Conservation (phyloP, 2,329 filamentous ascomycete species). For the Colletotrichum echinochloae region DNA sequence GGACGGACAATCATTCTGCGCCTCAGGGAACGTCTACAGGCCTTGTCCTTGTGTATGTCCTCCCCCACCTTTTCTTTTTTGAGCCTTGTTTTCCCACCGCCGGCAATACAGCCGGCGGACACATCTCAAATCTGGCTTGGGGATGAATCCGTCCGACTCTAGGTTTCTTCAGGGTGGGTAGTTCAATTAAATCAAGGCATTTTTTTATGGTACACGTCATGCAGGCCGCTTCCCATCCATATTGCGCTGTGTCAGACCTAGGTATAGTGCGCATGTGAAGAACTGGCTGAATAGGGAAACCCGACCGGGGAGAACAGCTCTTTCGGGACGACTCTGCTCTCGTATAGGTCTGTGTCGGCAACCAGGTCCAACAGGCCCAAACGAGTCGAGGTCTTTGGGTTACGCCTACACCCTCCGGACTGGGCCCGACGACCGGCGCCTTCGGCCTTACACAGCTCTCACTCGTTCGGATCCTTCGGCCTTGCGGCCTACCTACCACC, state of each 20-base stretch:
- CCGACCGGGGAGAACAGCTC: no score
- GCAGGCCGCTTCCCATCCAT: not conserved
- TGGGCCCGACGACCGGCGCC: not conserved
- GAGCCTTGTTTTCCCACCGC: not conserved
- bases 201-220: not conserved
- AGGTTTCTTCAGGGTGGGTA: not conserved
- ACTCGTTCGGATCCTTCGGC: not conserved
- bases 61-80: not conserved
- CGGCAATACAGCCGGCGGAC: not conserved
- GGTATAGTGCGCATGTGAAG: not conserved
- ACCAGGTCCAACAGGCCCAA: not conserved
- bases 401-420: not conserved
- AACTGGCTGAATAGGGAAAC: no score
- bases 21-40: slow-evolving; percentile 1
- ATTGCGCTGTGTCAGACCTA: not conserved
- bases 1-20: not conserved
- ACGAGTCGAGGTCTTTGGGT: not conserved
- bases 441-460: not conserved
- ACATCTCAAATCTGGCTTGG: slow-evolving; percentile 7
- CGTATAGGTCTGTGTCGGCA: no score
- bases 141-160: not conserved
- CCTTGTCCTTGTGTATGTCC: not conserved
- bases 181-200: slow-evolving; percentile 4
- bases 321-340: not conserved
- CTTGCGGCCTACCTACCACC: no score